Evolutionary conservation across 805 yeast genomes (phyloP), one percentile per base, ranked within the genome.

Genomic region (Candida tallmaniae): DNA sequence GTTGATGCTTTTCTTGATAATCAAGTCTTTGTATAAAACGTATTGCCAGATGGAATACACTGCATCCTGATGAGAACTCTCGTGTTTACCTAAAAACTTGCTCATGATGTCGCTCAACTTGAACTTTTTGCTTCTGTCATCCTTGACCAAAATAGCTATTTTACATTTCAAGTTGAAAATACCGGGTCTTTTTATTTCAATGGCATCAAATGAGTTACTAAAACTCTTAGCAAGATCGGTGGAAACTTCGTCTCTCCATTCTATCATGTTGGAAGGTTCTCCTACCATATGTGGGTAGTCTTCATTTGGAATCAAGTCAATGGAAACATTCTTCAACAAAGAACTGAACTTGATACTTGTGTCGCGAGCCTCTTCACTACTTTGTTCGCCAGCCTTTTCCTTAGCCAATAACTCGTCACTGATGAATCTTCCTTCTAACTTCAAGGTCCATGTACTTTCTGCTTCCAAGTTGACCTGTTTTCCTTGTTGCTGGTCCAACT

Each of bases 161-260:
- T 76, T 76, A 32, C 84, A 76, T 29, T 74, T 69, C 31, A 89
- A 49, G 40, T 60, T 58, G 44, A 54, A 63, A 8, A 62, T 51
- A 2, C 97, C 97, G 12, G 73, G 65, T 49, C 98, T 76, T 50
- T 83, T 83, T 36, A 93, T 75, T 52, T 89, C 97, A 37, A 93
- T 61, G 1, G 95, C 97, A 57, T 93, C 97, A 54, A 90, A 90
- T 32, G 48, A 55, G 24, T 49, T 48, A 21, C 24, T 33, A 20
- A 19, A 26, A 11, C 25, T 39, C 12, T 30, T 35, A 25, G 36
- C 36, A n/a, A n/a, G n/a, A 20, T 25, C 31, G 17, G 32, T 36
- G 12, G 29, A 35, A 22, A 10, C 29, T 39, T 79, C 82, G 45
- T 82, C 89, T 57, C 88, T 89, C 98, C 98, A 93, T 58, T 93